Percentiles rank a stretch among this genome's conserved stretches.
Evolutionary conservation across 2,329 filamentous ascomycete genomes (phyloP).

Genomic region (Bipolaris oryzae): DNA sequence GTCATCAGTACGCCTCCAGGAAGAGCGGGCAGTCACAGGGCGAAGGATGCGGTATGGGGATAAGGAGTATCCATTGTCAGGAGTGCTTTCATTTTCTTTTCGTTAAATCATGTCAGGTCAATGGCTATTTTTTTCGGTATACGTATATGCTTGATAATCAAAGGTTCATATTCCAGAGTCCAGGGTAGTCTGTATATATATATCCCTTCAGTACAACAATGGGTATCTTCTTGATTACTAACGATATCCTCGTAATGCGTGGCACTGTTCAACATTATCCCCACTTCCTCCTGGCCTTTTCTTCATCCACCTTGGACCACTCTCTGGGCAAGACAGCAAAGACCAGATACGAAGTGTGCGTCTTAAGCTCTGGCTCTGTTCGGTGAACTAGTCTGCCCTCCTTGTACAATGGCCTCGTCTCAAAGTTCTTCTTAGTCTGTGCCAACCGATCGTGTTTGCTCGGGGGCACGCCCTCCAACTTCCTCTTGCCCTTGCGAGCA

Average conservation of each 20-base stretch:
- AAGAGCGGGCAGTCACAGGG: conserved; percentile 48
- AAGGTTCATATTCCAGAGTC: no score
- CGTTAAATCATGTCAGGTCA: no score
- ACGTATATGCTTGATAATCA: no score
- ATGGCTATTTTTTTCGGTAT: no score
- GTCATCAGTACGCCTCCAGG: conserved; percentile 52
- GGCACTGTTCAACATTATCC: no score
- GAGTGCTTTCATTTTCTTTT: background rate
- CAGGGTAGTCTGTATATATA: no score
- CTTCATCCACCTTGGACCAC: conserved; percentile 85
- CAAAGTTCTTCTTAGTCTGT: conserved; percentile 35
- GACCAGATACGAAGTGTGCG: conserved; percentile 94
- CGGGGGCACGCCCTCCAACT: conserved; percentile 32
- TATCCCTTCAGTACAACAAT: no score
- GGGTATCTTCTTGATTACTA: no score
- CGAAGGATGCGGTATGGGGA: conserved; percentile 56
- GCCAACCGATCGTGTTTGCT: conserved; percentile 41
- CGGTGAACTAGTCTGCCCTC: conserved; percentile 80
- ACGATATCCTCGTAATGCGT: no score
- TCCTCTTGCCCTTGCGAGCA: conserved; percentile 25
- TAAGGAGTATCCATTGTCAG: conserved; percentile 9
- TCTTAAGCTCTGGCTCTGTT: conserved; percentile 87
- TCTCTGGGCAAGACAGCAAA: conserved; percentile 88
- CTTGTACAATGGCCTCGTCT: conserved; percentile 61
- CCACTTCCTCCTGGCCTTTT: conserved; percentile 52